Percentiles rank a stretch among this genome's conserved stretches.
These are phyloP conservation scores for Calocybe cyanea DNA, from an alignment of 768 basidiomycete species.

Conservation along the genomic window DNA sequence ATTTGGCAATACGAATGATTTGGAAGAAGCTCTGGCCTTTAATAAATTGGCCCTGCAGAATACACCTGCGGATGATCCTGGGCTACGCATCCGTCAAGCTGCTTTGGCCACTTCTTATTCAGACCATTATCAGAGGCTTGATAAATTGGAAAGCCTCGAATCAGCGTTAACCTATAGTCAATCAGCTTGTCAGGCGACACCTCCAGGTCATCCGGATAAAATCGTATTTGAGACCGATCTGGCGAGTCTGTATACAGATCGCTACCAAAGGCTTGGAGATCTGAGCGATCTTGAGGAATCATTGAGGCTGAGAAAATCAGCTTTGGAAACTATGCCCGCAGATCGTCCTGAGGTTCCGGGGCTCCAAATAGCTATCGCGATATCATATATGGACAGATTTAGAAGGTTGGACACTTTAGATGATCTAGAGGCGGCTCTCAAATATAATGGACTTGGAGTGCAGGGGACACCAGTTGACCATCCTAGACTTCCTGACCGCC, in stretches of 20 bases:
- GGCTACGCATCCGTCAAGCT: slow-evolving; percentile 13
- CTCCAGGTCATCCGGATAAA: too few relatives aligned
- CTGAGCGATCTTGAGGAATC: slow-evolving; percentile 19
- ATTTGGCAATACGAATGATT: slow-evolving; percentile 10
- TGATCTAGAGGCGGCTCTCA: slow-evolving; percentile 1
- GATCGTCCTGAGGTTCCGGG: slow-evolving; percentile 1
- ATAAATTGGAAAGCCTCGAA: too few relatives aligned
- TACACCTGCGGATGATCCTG: slow-evolving; percentile 4
- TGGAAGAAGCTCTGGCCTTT: slow-evolving; percentile 17
- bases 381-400: slow-evolving; percentile 2
- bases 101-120: slow-evolving; percentile 16
- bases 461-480: background rate
- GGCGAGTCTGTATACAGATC: background rate
- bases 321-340: background rate
- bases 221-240: too few relatives aligned
- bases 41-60: slow-evolving; percentile 3
- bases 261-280: slow-evolving; percentile 18
- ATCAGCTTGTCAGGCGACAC: too few relatives aligned
- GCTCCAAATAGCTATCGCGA: background rate
- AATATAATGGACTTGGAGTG: background rate
- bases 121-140: too few relatives aligned
- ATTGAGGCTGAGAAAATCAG: background rate
- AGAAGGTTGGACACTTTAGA: background rate
- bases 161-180: too few relatives aligned
- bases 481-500: slow-evolving; percentile 1